These are phyloP conservation scores for Pichia sp. DNA, from an alignment of 1,139 yeast species.

Conservation along the genomic window DNA sequence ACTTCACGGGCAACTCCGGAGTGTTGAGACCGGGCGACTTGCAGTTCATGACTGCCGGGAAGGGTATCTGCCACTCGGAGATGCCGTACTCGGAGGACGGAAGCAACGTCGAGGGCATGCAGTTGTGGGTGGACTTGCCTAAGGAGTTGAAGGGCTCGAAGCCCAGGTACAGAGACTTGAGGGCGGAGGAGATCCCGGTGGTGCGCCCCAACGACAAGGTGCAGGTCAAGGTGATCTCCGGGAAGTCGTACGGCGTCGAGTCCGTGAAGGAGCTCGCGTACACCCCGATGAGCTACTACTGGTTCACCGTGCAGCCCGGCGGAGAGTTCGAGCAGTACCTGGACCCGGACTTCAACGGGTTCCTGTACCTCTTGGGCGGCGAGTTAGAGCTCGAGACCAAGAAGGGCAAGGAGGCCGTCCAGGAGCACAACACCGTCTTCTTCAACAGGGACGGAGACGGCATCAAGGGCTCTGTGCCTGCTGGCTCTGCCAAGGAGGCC, in stretches of 20 bases:
- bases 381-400: conserved; percentile 43
- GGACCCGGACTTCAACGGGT: conserved; percentile 63
- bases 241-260: conserved; percentile 69
- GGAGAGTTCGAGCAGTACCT: conserved; percentile 61
- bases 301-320: conserved; percentile 63
- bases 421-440: conserved; percentile 53
- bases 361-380: conserved; percentile 69
- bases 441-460: conserved; percentile 63
- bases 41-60: conserved; percentile 95
- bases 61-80: conserved; percentile 81
- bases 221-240: conserved; percentile 69
- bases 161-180: conserved; percentile 80
- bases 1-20: conserved; percentile 82
- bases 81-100: conserved; percentile 70
- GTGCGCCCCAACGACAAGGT: conserved; percentile 66
- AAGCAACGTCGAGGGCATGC: conserved; percentile 63
- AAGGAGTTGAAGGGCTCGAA: conserved; percentile 58
- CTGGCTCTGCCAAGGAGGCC: conserved; percentile 33
- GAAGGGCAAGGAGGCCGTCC: conserved; percentile 27
- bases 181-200: conserved; percentile 66
- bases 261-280: conserved; percentile 75
- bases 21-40: conserved; percentile 78
- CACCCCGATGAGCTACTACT: conserved; percentile 78
- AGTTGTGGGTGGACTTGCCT: conserved; percentile 91
- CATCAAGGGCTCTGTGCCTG: conserved; percentile 48